Percentiles rank a stretch among this genome's conserved stretches.
Evolutionary conservation across 352 stramenopile genomes (phyloP).

Genomic region (Globisporangium ultimum): DNA sequence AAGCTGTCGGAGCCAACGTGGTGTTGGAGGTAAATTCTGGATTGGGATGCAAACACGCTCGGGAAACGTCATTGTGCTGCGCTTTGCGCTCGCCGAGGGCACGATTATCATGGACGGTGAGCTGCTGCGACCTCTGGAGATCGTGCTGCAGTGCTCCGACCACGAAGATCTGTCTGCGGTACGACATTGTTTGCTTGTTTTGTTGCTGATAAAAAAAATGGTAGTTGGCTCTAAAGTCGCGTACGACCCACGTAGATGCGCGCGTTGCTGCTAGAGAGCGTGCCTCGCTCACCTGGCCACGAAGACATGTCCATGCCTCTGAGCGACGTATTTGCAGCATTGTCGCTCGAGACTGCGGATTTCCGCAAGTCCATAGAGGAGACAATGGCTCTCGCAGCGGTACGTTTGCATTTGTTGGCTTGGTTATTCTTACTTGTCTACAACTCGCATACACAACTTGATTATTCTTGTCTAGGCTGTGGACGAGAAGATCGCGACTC

Average conservation of each 20-base stretch:
- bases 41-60: slow-evolving; percentile 36
- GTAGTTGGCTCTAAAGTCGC: no score
- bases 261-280: slow-evolving; percentile 29
- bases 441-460: no score
- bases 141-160: slow-evolving; percentile 52
- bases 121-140: slow-evolving; percentile 27
- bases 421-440: neutral
- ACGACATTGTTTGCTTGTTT: slow-evolving; percentile 13
- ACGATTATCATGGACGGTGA: slow-evolving; percentile 19
- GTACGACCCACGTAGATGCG: slow-evolving; percentile 35
- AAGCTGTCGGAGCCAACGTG: slow-evolving; percentile 31
- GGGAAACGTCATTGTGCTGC: slow-evolving; percentile 46
- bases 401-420: slow-evolving; percentile 1
- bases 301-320: slow-evolving; percentile 18
- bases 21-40: slow-evolving; percentile 38
- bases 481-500: slow-evolving; percentile 23
- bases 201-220: neutral
- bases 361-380: slow-evolving; percentile 7
- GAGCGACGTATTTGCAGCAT: slow-evolving; percentile 13
- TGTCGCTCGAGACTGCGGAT: slow-evolving; percentile 15
- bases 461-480: slow-evolving; percentile 22
- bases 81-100: slow-evolving; percentile 13
- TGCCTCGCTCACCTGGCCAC: slow-evolving; percentile 7
- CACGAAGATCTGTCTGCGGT: slow-evolving; percentile 56
- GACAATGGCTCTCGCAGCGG: slow-evolving; percentile 7